Evolutionary conservation across 306 rosid species (phyloP), one percentile per base, ranked within the genome.

Genomic region (Dryas alaskensis): DNA sequence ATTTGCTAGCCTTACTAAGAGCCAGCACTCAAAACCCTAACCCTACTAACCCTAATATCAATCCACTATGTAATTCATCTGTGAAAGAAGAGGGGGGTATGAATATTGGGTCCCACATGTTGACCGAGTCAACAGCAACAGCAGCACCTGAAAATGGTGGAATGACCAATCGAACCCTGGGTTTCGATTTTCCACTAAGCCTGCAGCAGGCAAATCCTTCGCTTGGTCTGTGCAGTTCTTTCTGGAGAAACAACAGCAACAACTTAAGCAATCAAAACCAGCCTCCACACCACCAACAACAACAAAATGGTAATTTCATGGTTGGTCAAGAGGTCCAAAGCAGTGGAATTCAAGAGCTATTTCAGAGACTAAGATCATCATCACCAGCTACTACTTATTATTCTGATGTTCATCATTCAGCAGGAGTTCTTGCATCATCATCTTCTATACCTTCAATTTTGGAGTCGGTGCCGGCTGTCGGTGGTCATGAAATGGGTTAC

Each of bases 291-390:
- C 73, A 62, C 67, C 78, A 76, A 39, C 79, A 61, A 12, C 81
- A 80, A 43, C 86, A 78, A 49, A 76, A 79, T 54, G 81, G 85
- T 17, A 74, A 75, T 7, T 71, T 76, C 48, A 67, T 76, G 40
- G 72, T 71, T 54, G 92, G 78, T n/a, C 76, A 72, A 27, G 88
- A 86, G 37, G 81, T 78, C 39, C 87, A 84, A 44, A 75, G 75
- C 80, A 83, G 63, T 49, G 93, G 91, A 70, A 84, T 91, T 77
- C 94, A 94, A 73, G 90, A 91, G 60, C 88, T 94, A 61, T 89
- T 88, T 78, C 97, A 91, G 73, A 87, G 93, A 79, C 83, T 91
- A 12, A 89, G 87, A 73, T 79, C 89, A 17, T 76, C 93, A 5
- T 46, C 80, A 3, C 27, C 68, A 39, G 11, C 74, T 13, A 31